phyloP scores from a whole-genome alignment of 2,329 filamentous ascomycete genomes.

The Hypocreales sp. region DNA sequence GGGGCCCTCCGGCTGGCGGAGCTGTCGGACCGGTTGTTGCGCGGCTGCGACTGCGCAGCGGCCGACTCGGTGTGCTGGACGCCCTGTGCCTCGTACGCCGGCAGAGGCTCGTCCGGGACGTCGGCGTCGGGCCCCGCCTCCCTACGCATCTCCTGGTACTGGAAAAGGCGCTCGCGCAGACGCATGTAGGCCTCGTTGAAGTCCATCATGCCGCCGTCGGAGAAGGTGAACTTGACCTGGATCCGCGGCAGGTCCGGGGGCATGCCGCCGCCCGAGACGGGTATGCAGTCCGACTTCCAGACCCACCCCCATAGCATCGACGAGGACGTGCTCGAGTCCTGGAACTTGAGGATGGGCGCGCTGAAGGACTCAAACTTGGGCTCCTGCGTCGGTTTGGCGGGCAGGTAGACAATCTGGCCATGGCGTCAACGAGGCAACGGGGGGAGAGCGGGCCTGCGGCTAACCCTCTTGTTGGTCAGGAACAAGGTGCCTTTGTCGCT shows the following conservation, averaged over 20 bases:
- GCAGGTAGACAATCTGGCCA: slow-evolving; percentile 73
- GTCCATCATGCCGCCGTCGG: slow-evolving; percentile 87
- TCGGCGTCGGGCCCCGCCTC: slow-evolving; percentile 48
- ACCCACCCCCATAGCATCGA: slow-evolving; percentile 91
- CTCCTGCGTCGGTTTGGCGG: slow-evolving; percentile 47
- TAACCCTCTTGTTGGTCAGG: slow-evolving; percentile 73
- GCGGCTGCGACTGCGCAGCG: slow-evolving; percentile 9
- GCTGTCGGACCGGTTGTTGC: slow-evolving; percentile 18
- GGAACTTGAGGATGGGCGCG: slow-evolving; percentile 70
- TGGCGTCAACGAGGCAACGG: not conserved
- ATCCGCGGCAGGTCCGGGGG: slow-evolving; percentile 57
- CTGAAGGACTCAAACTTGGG: slow-evolving; percentile 69
- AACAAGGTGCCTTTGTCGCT: slow-evolving; percentile 63
- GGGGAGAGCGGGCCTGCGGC: slow-evolving; percentile 9
- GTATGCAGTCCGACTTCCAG: slow-evolving; percentile 68
- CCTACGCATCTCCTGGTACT: slow-evolving; percentile 61
- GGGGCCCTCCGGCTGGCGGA: slow-evolving; percentile 28
- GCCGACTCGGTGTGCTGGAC: slow-evolving; percentile 14
- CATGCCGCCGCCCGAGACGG: slow-evolving; percentile 71
- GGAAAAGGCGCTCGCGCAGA: slow-evolving; percentile 68
- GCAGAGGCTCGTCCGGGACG: slow-evolving; percentile 73
- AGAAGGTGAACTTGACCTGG: slow-evolving; percentile 77
- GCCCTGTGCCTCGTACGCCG: slow-evolving; percentile 59
- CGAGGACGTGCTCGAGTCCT: slow-evolving; percentile 64
- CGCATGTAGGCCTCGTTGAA: slow-evolving; percentile 73